phyloP scores from a whole-genome alignment of 2,329 filamentous ascomycete species.

The Ilyonectria robusta region DNA sequence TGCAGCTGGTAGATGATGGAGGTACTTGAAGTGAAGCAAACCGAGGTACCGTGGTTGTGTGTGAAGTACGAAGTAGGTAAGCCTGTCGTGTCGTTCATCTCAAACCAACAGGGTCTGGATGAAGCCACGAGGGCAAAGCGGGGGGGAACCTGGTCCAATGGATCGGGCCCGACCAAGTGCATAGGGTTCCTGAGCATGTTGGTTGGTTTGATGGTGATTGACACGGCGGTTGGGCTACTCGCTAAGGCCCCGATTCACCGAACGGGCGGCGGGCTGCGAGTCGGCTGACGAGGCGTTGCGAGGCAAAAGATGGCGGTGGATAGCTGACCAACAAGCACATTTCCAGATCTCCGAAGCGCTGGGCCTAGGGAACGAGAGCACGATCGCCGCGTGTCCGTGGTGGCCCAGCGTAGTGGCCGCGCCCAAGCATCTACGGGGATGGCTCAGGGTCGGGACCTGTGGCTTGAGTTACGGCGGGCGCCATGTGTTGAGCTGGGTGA shows the following conservation, averaged over 20 bases:
- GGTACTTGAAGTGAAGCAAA: slow-evolving; percentile 6
- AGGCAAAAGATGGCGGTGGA: background rate
- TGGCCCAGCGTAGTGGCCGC: background rate
- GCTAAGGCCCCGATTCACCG: slow-evolving; percentile 18
- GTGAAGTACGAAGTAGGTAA: background rate
- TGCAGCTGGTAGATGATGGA: slow-evolving; percentile 9
- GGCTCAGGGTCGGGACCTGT: background rate
- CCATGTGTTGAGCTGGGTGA: background rate
- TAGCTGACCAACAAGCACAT: slow-evolving; percentile 18
- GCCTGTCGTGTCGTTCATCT: slow-evolving; percentile 9
- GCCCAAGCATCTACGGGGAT: background rate
- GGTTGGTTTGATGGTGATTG: slow-evolving; percentile 8
- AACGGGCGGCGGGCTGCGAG: slow-evolving; percentile 9
- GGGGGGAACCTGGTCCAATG: slow-evolving; percentile 25
- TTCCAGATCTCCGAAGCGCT: slow-evolving; percentile 31
- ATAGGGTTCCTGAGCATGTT: slow-evolving; percentile 12
- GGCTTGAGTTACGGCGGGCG: background rate
- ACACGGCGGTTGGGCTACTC: slow-evolving; percentile 26
- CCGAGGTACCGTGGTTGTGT: slow-evolving; percentile 7
- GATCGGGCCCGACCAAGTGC: background rate
- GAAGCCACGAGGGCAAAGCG: slow-evolving; percentile 5
- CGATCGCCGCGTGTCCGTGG: slow-evolving; percentile 35
- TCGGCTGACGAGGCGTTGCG: slow-evolving; percentile 1
- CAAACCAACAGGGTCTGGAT: slow-evolving; percentile 31
- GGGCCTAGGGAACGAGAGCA: slow-evolving; percentile 15